A percentile compares a stretch with the other conserved stretches of the same genome.
Conservation (phyloP, 805 yeast species). For the Wickerhamomyces strasburgensis region DNA sequence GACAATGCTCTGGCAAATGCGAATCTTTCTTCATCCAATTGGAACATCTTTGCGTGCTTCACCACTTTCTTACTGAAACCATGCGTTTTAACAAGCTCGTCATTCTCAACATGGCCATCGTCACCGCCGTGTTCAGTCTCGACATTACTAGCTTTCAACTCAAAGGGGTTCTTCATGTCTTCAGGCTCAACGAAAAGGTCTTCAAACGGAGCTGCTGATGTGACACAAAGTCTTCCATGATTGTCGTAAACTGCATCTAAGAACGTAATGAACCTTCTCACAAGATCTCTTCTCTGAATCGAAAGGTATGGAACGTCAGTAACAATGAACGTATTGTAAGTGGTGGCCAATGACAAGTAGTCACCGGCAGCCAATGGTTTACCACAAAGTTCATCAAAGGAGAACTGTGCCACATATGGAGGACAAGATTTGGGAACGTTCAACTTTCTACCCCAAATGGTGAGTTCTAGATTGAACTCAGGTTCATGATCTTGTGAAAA, state of each 20-base stretch:
- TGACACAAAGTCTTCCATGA: constrained; percentile 81
- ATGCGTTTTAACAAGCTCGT: constrained; percentile 64
- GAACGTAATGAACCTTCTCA: constrained; percentile 89
- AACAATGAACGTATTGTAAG: constrained; percentile 74
- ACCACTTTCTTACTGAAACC: constrained; percentile 74
- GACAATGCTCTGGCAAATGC: constrained; percentile 95
- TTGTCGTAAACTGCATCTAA: constrained; percentile 94
- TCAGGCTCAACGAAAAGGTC: constrained; percentile 85
- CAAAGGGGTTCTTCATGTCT: constrained; percentile 35
- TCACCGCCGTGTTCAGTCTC: constrained; percentile 15
- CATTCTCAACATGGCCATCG: constrained; percentile 38
- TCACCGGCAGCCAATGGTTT: constrained; percentile 90
- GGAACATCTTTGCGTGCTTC: constrained; percentile 69
- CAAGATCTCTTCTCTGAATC: constrained; percentile 71
- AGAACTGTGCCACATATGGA: constrained; percentile 81
- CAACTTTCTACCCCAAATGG: constrained; percentile 87
- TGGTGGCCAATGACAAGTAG: constrained; percentile 73
- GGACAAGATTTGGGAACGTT: constrained; percentile 72
- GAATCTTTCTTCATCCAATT: constrained; percentile 90
- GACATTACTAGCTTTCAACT: constrained; percentile 18
- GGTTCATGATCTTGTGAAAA: constrained; percentile 59
- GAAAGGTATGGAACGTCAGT: constrained; percentile 90
- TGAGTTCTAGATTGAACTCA: constrained; percentile 33
- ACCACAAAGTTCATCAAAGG: constrained; percentile 85
- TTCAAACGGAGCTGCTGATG: constrained; percentile 80